A percentile compares a stretch with the other conserved stretches of the same genome.
These are phyloP conservation scores for Garcia nutans DNA, from an alignment of 345 rosid genomes.

Conservation along the genomic window DNA sequence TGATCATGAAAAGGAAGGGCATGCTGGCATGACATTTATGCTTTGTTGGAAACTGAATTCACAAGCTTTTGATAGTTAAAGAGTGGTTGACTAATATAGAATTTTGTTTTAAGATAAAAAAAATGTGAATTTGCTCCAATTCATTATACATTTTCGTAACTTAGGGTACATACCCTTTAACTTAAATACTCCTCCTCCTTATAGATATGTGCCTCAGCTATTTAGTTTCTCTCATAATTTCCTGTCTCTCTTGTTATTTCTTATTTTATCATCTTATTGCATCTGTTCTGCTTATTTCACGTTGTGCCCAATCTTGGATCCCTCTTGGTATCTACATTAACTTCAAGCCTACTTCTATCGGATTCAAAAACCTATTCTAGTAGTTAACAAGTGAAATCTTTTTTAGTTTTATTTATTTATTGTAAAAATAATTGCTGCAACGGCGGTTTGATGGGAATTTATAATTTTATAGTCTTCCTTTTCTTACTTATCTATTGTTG, in stretches of 20 bases:
- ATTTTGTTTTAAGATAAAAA: background rate
- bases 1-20: background rate
- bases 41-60: background rate
- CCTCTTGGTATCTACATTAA: background rate
- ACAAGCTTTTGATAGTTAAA: background rate
- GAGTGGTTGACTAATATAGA: background rate
- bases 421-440: no score
- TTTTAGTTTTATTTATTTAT: no score
- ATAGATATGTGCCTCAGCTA: background rate
- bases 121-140: background rate
- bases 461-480: no score
- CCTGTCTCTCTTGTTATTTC: no score
- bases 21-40: background rate
- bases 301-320: no score
- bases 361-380: no score
- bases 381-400: no score
- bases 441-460: no score
- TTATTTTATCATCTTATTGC: background rate
- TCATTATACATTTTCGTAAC: background rate
- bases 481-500: no score
- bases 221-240: background rate
- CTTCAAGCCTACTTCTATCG: no score
- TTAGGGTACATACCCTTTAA: background rate
- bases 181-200: background rate
- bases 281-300: background rate